phyloP scores from a whole-genome alignment of 148 eudicot species.

The Hydrangea macrophylla region DNA sequence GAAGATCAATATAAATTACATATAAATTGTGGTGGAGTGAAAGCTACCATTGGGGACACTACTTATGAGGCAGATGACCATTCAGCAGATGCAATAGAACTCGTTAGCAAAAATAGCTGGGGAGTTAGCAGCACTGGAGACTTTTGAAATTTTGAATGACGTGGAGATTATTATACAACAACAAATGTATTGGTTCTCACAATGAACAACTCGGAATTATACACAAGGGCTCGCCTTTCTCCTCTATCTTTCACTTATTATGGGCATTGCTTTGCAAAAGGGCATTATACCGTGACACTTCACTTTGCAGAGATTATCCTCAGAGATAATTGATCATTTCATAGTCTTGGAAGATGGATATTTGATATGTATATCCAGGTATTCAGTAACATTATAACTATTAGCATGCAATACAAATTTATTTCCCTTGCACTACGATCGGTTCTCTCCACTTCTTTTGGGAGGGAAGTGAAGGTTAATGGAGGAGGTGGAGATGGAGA shows the following conservation, averaged over 20 bases:
- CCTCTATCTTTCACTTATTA: conserved; percentile 67
- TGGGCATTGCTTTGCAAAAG: conserved; percentile 63
- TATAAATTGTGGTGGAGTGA: conserved; percentile 60
- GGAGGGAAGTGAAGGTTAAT: too few relatives aligned
- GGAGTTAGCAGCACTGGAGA: conserved; percentile 63
- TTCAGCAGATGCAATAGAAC: conserved; percentile 38
- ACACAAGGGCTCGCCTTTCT: conserved; percentile 50
- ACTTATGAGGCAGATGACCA: conserved; percentile 44
- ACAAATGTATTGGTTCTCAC: conserved; percentile 20
- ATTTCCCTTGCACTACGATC: too few relatives aligned
- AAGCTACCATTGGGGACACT: conserved; percentile 28
- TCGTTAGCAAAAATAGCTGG: conserved; percentile 38
- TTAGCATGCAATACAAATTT: neutral
- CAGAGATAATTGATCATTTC: conserved; percentile 31
- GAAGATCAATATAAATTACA: conserved; percentile 48
- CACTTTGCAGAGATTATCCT: conserved; percentile 61
- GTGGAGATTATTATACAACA: conserved; percentile 17
- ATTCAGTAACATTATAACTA: neutral
- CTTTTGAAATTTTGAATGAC: conserved; percentile 19
- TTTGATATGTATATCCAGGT: conserved; percentile 81
- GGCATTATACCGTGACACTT: conserved; percentile 58
- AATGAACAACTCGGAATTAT: conserved; percentile 34
- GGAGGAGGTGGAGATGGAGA: too few relatives aligned
- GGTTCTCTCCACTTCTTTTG: too few relatives aligned
- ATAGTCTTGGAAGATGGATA: conserved; percentile 61